Percentiles rank a stretch among this genome's conserved stretches.
Evolutionary conservation across 1,284 basidiomycete species (phyloP).

Genomic region (Ceratobasidium papillatum): DNA sequence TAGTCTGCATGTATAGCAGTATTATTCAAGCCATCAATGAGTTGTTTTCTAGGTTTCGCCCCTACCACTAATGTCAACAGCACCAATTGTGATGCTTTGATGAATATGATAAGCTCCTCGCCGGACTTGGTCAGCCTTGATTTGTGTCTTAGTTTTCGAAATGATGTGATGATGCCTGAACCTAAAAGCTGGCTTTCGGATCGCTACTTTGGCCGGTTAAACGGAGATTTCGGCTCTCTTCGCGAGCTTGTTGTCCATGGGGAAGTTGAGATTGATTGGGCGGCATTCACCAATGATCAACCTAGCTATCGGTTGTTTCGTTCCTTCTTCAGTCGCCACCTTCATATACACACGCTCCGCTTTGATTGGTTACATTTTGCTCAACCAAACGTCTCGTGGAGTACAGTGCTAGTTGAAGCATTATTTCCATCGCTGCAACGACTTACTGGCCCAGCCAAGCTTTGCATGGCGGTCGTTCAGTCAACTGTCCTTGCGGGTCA

Average conservation of each 20-base stretch:
- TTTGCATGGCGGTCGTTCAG: background rate
- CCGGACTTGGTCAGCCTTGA: background rate
- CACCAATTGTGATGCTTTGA: background rate
- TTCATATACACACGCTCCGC: background rate
- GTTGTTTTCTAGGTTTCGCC: background rate
- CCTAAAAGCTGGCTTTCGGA: background rate
- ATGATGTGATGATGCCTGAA: background rate
- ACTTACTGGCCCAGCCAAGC: background rate
- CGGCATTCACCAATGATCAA: background rate
- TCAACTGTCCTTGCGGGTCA: background rate
- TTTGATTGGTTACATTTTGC: background rate
- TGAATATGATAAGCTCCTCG: background rate
- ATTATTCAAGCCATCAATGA: background rate
- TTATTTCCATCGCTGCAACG: background rate
- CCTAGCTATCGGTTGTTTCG: background rate
- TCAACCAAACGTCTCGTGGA: background rate
- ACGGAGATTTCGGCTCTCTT: background rate
- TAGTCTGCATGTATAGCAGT: background rate
- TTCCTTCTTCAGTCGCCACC: background rate
- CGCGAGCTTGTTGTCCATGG: background rate
- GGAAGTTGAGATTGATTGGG: background rate
- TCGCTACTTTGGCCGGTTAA: background rate
- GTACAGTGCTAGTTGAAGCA: background rate
- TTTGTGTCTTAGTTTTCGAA: background rate
- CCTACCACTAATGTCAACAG: background rate